Evolutionary conservation across 257 asterid species (phyloP).

Genomic region (Gardenia jasminoides): DNA sequence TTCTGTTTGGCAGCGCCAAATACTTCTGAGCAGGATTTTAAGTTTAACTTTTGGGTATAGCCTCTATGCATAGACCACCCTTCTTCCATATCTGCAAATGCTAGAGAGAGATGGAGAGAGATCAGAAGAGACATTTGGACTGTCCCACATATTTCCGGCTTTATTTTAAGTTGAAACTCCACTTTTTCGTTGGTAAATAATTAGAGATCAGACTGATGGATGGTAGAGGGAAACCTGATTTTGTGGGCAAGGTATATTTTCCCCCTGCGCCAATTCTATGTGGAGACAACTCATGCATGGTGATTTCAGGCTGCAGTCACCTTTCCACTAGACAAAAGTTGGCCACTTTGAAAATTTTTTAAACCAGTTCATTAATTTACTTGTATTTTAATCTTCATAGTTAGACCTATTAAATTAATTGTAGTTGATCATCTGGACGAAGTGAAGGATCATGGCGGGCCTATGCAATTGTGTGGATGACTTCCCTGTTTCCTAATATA

Average conservation of each 20-base stretch:
- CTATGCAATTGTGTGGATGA: too few relatives aligned
- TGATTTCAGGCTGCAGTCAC: not conserved
- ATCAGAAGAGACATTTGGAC: slow-evolving; percentile 29
- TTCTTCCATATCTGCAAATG: too few relatives aligned
- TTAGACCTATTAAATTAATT: too few relatives aligned
- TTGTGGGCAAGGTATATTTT: not conserved
- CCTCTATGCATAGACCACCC: not conserved
- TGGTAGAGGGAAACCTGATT: not conserved
- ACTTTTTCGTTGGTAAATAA: slow-evolving; percentile 18
- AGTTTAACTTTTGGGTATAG: not conserved
- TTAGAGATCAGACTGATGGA: slow-evolving; percentile 22
- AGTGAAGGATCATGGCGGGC: too few relatives aligned
- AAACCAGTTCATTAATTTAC: too few relatives aligned
- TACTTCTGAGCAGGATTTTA: not conserved
- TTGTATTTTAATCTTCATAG: too few relatives aligned
- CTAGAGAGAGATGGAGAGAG: slow-evolving; percentile 3
- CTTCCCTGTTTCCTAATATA: too few relatives aligned
- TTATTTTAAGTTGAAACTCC: slow-evolving; percentile 20
- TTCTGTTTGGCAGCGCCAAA: slow-evolving; percentile 7
- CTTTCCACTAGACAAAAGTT: not conserved
- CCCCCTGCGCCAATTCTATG: too few relatives aligned
- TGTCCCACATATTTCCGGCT: slow-evolving; percentile 27
- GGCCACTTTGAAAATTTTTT: not conserved
- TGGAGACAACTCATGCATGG: not conserved
- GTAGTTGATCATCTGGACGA: too few relatives aligned